Evolutionary conservation across 2,329 filamentous ascomycete genomes (phyloP), one percentile per base, ranked within the genome.

Genomic region (Cladosporium velox): DNA sequence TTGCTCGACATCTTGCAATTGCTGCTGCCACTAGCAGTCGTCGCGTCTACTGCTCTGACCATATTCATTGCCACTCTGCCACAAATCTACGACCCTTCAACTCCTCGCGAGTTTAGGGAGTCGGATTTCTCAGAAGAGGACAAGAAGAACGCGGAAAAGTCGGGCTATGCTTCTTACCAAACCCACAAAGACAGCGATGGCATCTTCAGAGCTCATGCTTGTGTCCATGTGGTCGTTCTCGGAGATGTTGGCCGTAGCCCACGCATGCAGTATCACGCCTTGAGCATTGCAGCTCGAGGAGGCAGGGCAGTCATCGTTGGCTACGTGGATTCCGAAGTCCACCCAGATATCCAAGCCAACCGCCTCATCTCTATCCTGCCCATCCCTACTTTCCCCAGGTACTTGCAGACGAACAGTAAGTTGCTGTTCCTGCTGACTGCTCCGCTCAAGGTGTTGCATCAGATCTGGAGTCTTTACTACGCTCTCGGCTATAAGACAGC

Each of bases 221-320:
- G 83, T 0, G 85, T 94, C 52, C 92, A 97, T 78, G 87, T 99
- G 62, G 85, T 99, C 18, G 95, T 99, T 21, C 86, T 99, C 32
- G 95, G 95, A 54, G 95, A 99, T 75, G 93, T 99, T 77, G 95
- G 95, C 47, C 88, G 93, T 55, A 98, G 94, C 76, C 95, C 95
- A 59, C 92, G 95, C 65, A 99, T 99, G 94, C 93, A 98, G 76
- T 98, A 99, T 74, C 95, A 99, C 85, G 94, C 94, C 24, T 83
- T 97, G 71, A 98, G 94, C 77, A 88, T 98, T 73, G 92, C 92
- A 49, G 91, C 89, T 73, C 88, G 93, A 74, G 92, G 92, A 28
- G 90, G 88, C 7, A 84, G 85, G 38, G 94, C 97, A 24, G 89
- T 94, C 76, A 81, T 99, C 14, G 89, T 99, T 71, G 95, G 94